Base-by-base conservation (phyloP, 1,284 basidiomycete species). In the Tilletia indica region DNA sequence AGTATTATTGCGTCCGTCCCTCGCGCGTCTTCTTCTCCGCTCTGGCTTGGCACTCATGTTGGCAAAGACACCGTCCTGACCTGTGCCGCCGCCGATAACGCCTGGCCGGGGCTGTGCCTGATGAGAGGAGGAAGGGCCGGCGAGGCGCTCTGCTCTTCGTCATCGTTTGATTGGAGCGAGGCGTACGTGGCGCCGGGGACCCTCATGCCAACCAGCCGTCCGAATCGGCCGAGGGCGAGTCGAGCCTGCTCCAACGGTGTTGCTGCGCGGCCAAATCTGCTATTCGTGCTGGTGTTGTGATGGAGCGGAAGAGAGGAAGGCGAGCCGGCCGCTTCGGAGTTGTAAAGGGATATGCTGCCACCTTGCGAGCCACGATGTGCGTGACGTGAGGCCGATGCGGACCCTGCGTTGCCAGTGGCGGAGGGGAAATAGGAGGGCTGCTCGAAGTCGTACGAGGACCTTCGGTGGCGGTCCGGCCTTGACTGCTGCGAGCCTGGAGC, bases 1-100 rank as follows among this genome's bases (percentile, higher is more conserved):
- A 36, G 36, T 16, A 6, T 21, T 21, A 16, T 64, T 34, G 8
- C 34, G 16, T 16, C 58, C 70, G 19, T 64, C 61, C 16, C 34
- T 12, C 14, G 64, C 70, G 0, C 74, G 72, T 19, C 73, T 68
- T 36, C 78, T 69, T n/a, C 79, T 71, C 69, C 86, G 77, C 51
- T 87, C 87, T 0, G 96, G 95, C 83, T 97, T 96, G 0, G 96
- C 97, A 74, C 89, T 91, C 48, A 99, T 90, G 83, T 99, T 99
- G 61, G 92, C 91, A 85, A 98, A 99, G 4, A 99, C 95, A 14
- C 96, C 96, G 79, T 97, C 94, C 80, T 96, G 94, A 61, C 92
- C 90, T 9, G 87, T 88, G 0, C 94, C 94, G 0, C 93, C 91
- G 19, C 92, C 94, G 58, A 80, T 68, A 11, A 76, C 70, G 39